Evolutionary conservation across 2,329 filamentous ascomycete species (phyloP), one percentile per base, ranked within the genome.

Genomic region (Helicocarpus griseus): DNA sequence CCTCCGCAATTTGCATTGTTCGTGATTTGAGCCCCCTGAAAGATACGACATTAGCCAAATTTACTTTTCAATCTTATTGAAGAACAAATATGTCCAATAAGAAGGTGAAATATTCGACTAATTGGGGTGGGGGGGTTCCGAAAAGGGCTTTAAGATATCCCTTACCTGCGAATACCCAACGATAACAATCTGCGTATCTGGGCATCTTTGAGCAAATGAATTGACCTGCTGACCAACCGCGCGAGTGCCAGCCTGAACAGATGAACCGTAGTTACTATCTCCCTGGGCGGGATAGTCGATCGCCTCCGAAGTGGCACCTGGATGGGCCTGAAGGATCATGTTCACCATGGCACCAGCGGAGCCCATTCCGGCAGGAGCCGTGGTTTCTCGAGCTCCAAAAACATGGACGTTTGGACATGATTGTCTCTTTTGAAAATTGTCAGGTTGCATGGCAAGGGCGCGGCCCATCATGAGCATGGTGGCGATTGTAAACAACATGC

Each of bases 261-360:
- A 85, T 57, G 73, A 75, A 1, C 74, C 79, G 57, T 86, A 86
- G 60, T 73, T 75, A 22, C 77, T 66, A 4, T 81, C 82, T 52
- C 82, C 82, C 38, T 80, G 83, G 1, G 83, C 83, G 35, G 83
- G 78, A 58, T 82, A 81, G 36, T 54, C 61, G 54, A 82, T 80
- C 17, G 78, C 75, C 55, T 80, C 78, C 1, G 77, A 67, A 0
- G 77, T 80, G 0, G 77, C 65, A 0, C 77, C 78, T 0, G 75
- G 58, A 56, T 78, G 74, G 3, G 75, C 71, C 28, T 61, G 63
- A 2, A 73, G 63, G 38, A 81, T 70, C 51, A 72, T 64, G 56
- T 80, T 72, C 19, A 82, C 74, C 11, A 81, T 69, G 0, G 70
- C 71, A 21, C 68, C 67, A 2, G 76, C 69, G 0, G 40, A 51